These are phyloP conservation scores for Aspergillus sp. DNA, from an alignment of 2,329 filamentous ascomycete genomes.

Conservation along the genomic window DNA sequence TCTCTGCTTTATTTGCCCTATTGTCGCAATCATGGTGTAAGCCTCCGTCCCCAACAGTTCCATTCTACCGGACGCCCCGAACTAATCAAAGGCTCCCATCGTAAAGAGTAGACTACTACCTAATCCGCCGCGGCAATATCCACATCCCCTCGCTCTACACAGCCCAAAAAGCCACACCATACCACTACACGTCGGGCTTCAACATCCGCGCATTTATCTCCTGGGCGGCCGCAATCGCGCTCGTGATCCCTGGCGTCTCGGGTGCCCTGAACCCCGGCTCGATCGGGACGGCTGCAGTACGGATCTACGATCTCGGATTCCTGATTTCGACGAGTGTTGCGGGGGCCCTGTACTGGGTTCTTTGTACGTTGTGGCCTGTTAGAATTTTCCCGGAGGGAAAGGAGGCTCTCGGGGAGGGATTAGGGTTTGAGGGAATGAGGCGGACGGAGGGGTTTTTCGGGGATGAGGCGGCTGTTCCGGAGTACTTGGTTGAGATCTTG, in stretches of 20 bases:
- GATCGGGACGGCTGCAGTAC: not conserved
- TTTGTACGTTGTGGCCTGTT: not conserved
- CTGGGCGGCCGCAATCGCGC: not conserved
- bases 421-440: not conserved
- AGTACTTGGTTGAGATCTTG: not conserved
- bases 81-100: too few relatives aligned
- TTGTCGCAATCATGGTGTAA: slow-evolving; percentile 6
- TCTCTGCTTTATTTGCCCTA: slow-evolving; percentile 1
- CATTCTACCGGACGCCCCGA: not conserved
- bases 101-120: slow-evolving; percentile 4
- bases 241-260: slow-evolving; percentile 3
- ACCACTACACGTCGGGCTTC: not conserved
- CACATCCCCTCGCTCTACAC: slow-evolving; percentile 4
- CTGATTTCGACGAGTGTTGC: not conserved
- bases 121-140: slow-evolving; percentile 1
- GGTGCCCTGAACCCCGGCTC: not conserved
- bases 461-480: not conserved
- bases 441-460: slow-evolving; percentile 5
- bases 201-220: slow-evolving; percentile 1
- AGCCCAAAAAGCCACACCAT: not conserved
- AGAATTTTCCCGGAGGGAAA: not conserved
- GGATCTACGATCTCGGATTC: slow-evolving; percentile 7
- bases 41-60: not conserved
- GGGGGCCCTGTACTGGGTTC: not conserved
- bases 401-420: not conserved